Base-by-base conservation (phyloP, 2,329 filamentous ascomycete species). In the Pestalotiopsis sp. region DNA sequence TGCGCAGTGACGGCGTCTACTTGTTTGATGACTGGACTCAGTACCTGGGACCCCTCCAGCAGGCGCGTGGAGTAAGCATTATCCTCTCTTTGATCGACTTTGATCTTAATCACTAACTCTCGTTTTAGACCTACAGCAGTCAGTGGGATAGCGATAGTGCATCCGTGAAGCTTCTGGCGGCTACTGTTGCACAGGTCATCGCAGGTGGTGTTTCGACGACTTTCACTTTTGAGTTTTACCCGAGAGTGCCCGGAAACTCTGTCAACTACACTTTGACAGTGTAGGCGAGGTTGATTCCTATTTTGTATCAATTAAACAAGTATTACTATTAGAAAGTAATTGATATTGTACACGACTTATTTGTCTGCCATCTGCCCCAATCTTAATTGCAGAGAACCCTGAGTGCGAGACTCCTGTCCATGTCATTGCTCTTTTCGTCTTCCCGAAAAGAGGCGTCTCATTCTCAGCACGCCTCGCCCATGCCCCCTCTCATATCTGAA, bases 21-120 rank as follows among this genome's bases (percentile, higher is more conserved):
- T 73, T 89, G 6, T 80, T 86, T 3, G 87, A 90, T 70, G 81
- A 84, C 63, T 90, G 85, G 85, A 89, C 87, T 0, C 75, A 81
- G 71, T 86, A 81, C 38, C 75, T 89, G 1, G 83, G 84, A 0
- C 79, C 83, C 2, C 73, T 89, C 26, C 85, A 89, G 72, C 80
- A 86, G 70, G 83, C 77, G 13, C 73, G 80, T 17, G 82, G 79
- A 70, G 76, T 77, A 70, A 74, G 76, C 24, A 24, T 10, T 3
- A 56, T 24, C 39, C 26, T 38, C 24, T 9, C 11, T 26, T 20
- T n/a, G 14, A 11, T 30, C 13, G 14, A n/a, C 9, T n/a, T 57
- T 48, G 44, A 52, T n/a, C 30, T 4, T n/a, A 1, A 40, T 13
- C 66, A 40, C 66, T 71, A 22, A 70, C 35, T 7, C 40, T 11